These are phyloP conservation scores for Trametes cingulata DNA, from an alignment of 768 basidiomycete species.

Conservation along the genomic window DNA sequence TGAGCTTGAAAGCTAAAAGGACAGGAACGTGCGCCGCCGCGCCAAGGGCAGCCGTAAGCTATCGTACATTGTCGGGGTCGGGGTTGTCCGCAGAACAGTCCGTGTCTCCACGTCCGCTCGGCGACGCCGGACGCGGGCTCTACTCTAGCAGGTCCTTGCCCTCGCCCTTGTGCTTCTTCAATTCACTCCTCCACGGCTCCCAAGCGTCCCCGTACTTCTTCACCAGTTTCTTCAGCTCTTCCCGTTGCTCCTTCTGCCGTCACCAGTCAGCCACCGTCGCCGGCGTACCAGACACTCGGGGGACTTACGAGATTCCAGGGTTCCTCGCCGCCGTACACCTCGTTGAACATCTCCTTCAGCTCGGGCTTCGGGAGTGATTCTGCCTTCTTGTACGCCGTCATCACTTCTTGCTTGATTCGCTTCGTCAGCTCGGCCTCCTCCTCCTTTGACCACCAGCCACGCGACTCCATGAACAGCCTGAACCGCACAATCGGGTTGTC, in stretches of 20 bases:
- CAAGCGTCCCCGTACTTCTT: conserved; percentile 85
- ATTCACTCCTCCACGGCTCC: conserved; percentile 84
- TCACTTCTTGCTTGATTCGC: conserved; percentile 68
- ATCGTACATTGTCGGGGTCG: background rate
- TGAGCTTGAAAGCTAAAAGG: background rate
- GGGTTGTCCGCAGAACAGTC: background rate
- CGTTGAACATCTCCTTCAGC: conserved; percentile 81
- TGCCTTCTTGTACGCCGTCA: conserved; percentile 76
- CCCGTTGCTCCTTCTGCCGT: conserved; percentile 75
- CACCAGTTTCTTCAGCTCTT: conserved; percentile 71
- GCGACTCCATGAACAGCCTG: conserved; percentile 79
- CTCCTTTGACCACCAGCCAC: conserved; percentile 79
- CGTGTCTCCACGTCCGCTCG: background rate
- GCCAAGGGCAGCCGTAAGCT: background rate
- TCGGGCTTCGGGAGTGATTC: conserved; percentile 69
- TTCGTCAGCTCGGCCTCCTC: conserved; percentile 74
- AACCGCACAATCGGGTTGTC: conserved; percentile 88
- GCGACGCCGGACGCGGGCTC: background rate
- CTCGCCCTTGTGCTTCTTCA: conserved; percentile 71
- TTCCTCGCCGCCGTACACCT: conserved; percentile 84
- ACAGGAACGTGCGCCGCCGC: background rate
- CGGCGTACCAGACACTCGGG: background rate
- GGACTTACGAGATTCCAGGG: conserved; percentile 80
- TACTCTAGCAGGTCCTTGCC: conserved; percentile 50
- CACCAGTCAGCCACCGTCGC: conserved; percentile 7